Evolutionary conservation across 2,329 filamentous ascomycete species (phyloP), one percentile per base, ranked within the genome.

Genomic region (Graphilbum sp.): DNA sequence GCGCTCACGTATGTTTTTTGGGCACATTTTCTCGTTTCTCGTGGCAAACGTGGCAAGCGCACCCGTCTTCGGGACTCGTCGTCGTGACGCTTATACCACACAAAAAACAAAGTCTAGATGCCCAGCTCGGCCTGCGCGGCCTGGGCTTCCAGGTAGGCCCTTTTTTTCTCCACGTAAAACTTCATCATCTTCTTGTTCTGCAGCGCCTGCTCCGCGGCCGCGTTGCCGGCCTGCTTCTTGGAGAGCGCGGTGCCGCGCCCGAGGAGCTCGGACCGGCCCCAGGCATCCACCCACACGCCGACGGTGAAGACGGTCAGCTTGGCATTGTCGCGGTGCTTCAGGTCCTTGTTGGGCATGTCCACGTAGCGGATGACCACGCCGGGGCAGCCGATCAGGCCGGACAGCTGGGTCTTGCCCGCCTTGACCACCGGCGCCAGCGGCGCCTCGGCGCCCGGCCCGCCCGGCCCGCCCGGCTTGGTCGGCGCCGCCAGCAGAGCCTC

Each of bases 181-280:
- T 63, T 64, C 35, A 75, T 70, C 45, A 81, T 47, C 49, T 76
- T 79, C 52, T 75, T 77, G 50, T 84, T 76, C 32, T 66, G 60
- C 51, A 87, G 49, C 1, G 77, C 79, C 46, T 63, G 61, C 32
- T 61, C 56, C 1, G 82, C 82, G 1, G 81, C 81, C 46, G 69
- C 75, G 13, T 69, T 61, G 0, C 75, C 76, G 1, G 80, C 82
- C 40, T 83, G 76, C 40, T 69, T 72, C 57, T 85, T 85, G 39
- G 67, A 72, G 44, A 72, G 57, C 1, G 69, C 80, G 24, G 66
- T 69, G 0, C 79, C 81, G 33, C 62, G 63, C 0, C 75, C 81
- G 6, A 87, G 55, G 40, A 69, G 58, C 51, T 69, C 60, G 24
- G 63, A 66, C 54, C 79, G 74, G 5, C 79, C 80, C 64, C 75